phyloP scores from a whole-genome alignment of 2,329 filamentous ascomycete genomes.

The Paraconiothyrium brasiliense region DNA sequence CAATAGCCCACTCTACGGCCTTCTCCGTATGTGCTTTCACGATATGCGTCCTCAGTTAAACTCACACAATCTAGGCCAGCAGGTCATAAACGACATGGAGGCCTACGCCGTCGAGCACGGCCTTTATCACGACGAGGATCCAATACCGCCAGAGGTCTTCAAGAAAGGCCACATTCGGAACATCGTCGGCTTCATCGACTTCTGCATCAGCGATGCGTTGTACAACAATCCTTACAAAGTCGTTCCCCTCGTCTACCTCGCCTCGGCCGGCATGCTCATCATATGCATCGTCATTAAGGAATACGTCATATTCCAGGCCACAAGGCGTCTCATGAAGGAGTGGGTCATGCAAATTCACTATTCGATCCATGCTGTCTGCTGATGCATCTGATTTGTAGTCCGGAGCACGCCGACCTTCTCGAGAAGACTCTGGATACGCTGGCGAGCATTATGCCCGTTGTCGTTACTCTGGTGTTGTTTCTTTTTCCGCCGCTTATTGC shows the following conservation, averaged over 20 bases:
- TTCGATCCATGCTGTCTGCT: background rate
- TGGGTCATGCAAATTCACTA: background rate
- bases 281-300: slow-evolving; percentile 5
- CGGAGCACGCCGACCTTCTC: background rate
- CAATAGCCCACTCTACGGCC: slow-evolving; percentile 1
- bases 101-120: background rate
- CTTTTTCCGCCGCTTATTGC: slow-evolving; percentile 19
- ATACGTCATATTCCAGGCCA: background rate
- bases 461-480: slow-evolving; percentile 16
- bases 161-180: background rate
- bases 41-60: background rate
- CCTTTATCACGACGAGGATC: background rate
- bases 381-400: background rate
- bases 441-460: slow-evolving; percentile 9
- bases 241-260: slow-evolving; percentile 4
- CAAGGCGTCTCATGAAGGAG: background rate
- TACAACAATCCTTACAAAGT: slow-evolving; percentile 16
- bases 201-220: slow-evolving; percentile 11
- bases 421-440: background rate
- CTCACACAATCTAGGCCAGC: background rate
- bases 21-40: background rate
- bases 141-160: background rate
- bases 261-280: background rate
- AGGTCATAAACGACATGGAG: slow-evolving; percentile 6
- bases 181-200: slow-evolving; percentile 4